Evolutionary conservation across 2,329 filamentous ascomycete species (phyloP), one percentile per base, ranked within the genome.

Genomic region (Fusarium sp.): DNA sequence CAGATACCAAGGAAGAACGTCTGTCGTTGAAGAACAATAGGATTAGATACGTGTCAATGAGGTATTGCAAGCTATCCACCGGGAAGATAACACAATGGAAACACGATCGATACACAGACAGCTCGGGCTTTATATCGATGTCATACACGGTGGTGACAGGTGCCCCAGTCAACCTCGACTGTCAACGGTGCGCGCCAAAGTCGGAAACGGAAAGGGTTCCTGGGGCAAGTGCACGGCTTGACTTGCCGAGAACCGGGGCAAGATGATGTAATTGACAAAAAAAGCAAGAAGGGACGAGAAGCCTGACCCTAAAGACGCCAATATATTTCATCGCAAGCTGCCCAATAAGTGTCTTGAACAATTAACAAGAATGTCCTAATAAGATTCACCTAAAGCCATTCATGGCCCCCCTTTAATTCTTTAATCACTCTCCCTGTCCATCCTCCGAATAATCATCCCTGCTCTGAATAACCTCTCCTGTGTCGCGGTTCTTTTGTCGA

Each of bases 401-500:
- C n/a, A 29, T 18, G 16, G 5, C 16, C 5, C 35, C 11, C 33
- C 27, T 33, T 29, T 24, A 33, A 11, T 18, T 16, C 16, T 18
- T 37, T 3, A n/a, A 63, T 41, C 27, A 18, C 29, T 18, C 27
- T 33, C 22, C 22, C 22, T 16, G 24, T 6, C n/a, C 6, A 20
- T 27, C 45, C 35, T 27, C 18, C 11, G 33, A 62, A 62, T 6
- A 16, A 35, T 9, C 52, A 33, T 22, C 68, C 72, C 68, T 69
- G 72, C 14, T 61, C 43, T 37, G 27, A 45, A 27, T 45, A 10
- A 27, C 68, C 58, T 45, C 31, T 20, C 45, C 20, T 18, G 18
- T 73, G 63, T 27, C 64, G 69, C 63, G 62, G 69, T 75, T 75
- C 69, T 73, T 76, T 75, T 75, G 73, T 75, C 73, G 43, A 76